Evolutionary conservation across 1,284 basidiomycete genomes (phyloP), one percentile per base, ranked within the genome.

Genomic region (Tilletia indica): DNA sequence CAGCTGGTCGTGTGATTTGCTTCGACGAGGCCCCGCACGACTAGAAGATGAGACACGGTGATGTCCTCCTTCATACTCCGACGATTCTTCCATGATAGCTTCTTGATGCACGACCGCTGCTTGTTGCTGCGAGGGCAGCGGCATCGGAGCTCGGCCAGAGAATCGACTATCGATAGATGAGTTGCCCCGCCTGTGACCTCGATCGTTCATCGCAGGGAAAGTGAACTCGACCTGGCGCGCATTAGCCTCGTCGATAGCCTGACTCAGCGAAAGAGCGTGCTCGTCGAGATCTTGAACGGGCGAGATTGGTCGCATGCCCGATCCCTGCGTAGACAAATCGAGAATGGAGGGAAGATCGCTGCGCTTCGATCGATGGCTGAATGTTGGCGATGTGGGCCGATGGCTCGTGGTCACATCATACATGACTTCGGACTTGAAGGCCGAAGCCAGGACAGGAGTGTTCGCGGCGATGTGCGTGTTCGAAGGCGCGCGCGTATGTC

Each of bases 381-480:
- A 68, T 5, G 79, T 73, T 3, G 79, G 79, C 12, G 80, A 81
- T 0, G 76, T 80, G 19, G 80, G 80, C 9, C 80, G 74, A 61
- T 81, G 80, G 45, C 77, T 79, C 12, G 75, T 74, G 11, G 80
- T 81, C 39, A 81, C 80, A 48, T 81, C 80, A 73, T 81, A 81
- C 79, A 78, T 77, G 47, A 81, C 80, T 12, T 76, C 77, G 12
- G 61, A 64, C 14, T 64, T 64, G 34, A 64, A 64, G 12, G 61
- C 36, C 3, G 61, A 64, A n/a, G 61, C 61, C 36, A 64, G 16
- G 12, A 64, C 61, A 6, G 61, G 61, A 8, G 61, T 64, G 19
- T 36, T 34, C n/a, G 61, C 61, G 19, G 61, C 61, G 8, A 64
- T 64, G 61, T 64, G 61, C 31, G 61, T 39, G 16, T 34, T 25